These are phyloP conservation scores for Backusella westeae DNA, from an alignment of 192 early-diverging fungal species.

Conservation along the genomic window DNA sequence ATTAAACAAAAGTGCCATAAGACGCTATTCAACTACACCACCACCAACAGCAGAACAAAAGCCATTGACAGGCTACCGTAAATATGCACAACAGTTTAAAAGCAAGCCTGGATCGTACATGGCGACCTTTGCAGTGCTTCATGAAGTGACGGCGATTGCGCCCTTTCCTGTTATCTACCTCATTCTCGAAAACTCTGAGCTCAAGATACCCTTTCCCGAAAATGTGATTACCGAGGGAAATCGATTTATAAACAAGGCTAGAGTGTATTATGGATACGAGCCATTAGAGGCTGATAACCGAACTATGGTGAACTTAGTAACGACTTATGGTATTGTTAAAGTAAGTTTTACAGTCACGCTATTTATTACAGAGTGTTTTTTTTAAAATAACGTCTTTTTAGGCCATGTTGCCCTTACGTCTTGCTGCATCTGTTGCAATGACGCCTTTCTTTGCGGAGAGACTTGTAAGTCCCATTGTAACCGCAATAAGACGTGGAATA, in stretches of 20 bases:
- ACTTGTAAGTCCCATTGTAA: slow-evolving; percentile 40
- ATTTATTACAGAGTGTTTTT: background rate
- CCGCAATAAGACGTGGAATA: slow-evolving; percentile 1
- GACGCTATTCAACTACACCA: background rate
- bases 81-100: slow-evolving; percentile 57
- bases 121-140: slow-evolving; percentile 76
- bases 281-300: slow-evolving; percentile 43
- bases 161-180: slow-evolving; percentile 79
- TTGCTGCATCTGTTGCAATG: slow-evolving; percentile 53
- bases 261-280: slow-evolving; percentile 54
- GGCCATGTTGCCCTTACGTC: slow-evolving; percentile 63
- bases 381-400: slow-evolving; percentile 13
- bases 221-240: slow-evolving; percentile 63
- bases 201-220: slow-evolving; percentile 68
- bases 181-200: slow-evolving; percentile 47
- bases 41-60: slow-evolving; percentile 15
- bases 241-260: slow-evolving; percentile 50
- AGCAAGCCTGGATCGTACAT: slow-evolving; percentile 69
- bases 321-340: slow-evolving; percentile 84
- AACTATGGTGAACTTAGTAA: slow-evolving; percentile 70
- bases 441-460: slow-evolving; percentile 56
- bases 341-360: slow-evolving; percentile 27
- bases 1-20: background rate
- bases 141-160: slow-evolving; percentile 85
- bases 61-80: slow-evolving; percentile 40